A percentile compares a stretch with the other conserved stretches of the same genome.
phyloP scores from a whole-genome alignment of 108 stramenopile species.

The Skeletonema grethae region DNA sequence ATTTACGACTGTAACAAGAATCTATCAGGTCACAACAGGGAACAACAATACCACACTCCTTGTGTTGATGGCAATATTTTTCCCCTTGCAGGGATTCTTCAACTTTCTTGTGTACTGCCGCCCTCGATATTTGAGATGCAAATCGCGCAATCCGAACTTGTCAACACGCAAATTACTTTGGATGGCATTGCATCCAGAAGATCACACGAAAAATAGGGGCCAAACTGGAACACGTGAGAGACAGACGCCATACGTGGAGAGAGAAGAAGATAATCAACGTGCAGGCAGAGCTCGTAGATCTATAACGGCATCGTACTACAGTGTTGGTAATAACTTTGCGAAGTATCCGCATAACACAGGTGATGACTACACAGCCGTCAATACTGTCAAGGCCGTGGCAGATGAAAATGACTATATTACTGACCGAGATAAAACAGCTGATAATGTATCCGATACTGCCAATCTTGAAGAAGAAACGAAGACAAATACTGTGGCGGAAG shows the following conservation, averaged over 20 bases:
- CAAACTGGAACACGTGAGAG: slow-evolving; percentile 1
- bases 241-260: neutral
- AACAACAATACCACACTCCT: slow-evolving; percentile 30
- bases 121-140: slow-evolving; percentile 46
- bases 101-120: slow-evolving; percentile 51
- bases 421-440: neutral
- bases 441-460: too few relatives aligned
- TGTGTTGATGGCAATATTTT: slow-evolving; percentile 48
- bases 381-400: slow-evolving; percentile 7
- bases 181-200: slow-evolving; percentile 30
- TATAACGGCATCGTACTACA: neutral
- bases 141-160: slow-evolving; percentile 27
- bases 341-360: neutral
- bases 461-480: too few relatives aligned
- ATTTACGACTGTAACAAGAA: slow-evolving; percentile 50
- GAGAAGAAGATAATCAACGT: neutral
- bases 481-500: neutral
- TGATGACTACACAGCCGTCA: neutral
- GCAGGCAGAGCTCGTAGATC: slow-evolving; percentile 3
- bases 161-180: slow-evolving; percentile 8
- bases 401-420: neutral
- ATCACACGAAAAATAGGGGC: slow-evolving; percentile 22
- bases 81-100: slow-evolving; percentile 67
- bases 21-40: slow-evolving; percentile 28
- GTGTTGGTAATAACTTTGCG: neutral